Conservation (phyloP, 768 basidiomycete species). For the Lyophyllum atratum region DNA sequence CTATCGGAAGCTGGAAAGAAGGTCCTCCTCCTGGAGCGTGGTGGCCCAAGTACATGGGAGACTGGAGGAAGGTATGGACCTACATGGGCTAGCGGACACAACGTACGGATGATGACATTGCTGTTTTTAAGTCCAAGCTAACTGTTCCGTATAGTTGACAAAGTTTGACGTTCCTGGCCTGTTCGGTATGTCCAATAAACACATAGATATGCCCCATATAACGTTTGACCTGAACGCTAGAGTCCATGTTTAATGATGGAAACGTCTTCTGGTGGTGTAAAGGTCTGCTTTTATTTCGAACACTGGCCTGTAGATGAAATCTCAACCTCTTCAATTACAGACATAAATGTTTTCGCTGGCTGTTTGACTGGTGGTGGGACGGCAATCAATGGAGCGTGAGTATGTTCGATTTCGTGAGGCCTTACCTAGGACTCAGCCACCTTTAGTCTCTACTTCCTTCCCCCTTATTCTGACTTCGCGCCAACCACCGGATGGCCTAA, state of each 20-base stretch:
- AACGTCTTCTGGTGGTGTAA: slow-evolving; percentile 69
- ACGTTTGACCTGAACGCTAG: slow-evolving; percentile 19
- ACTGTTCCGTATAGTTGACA: slow-evolving; percentile 41
- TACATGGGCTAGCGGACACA: slow-evolving; percentile 47
- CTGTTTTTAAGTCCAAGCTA: neutral
- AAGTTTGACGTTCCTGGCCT: slow-evolving; percentile 70
- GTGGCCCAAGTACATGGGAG: slow-evolving; percentile 58
- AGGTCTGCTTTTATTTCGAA: slow-evolving; percentile 31
- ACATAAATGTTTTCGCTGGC: slow-evolving; percentile 63
- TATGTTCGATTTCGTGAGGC: neutral
- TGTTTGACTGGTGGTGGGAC: slow-evolving; percentile 67
- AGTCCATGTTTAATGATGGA: slow-evolving; percentile 63
- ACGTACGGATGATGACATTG: slow-evolving; percentile 30
- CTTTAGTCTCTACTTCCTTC: slow-evolving; percentile 53
- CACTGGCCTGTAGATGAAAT: neutral
- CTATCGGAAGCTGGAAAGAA: slow-evolving; percentile 64
- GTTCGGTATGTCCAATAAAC: slow-evolving; percentile 35
- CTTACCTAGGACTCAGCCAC: neutral
- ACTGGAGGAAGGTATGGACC: slow-evolving; percentile 62
- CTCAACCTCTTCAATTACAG: slow-evolving; percentile 24
- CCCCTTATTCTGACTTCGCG: slow-evolving; percentile 53
- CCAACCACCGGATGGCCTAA: slow-evolving; percentile 52
- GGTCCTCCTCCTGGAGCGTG: slow-evolving; percentile 62
- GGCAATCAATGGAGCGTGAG: slow-evolving; percentile 64
- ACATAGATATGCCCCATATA: neutral